Evolutionary conservation across 352 stramenopile genomes (phyloP).

Genomic region (Aphanomyces invadans): DNA sequence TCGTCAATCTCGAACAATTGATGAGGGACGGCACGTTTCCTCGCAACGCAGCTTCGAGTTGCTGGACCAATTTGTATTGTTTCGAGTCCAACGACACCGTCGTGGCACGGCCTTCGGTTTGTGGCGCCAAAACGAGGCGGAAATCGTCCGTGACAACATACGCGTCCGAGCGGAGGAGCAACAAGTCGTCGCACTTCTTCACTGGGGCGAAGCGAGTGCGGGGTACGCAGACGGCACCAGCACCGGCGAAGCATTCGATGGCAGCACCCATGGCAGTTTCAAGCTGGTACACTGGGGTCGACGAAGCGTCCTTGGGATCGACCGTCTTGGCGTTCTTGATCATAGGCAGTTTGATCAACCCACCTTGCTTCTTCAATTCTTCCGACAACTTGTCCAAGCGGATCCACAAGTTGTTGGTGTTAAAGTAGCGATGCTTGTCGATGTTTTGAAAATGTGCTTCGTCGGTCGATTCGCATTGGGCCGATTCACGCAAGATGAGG

Average conservation of each 20-base stretch:
- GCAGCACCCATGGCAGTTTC: conserved; percentile 83
- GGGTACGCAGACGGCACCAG: conserved; percentile 80
- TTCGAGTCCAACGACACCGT: conserved; percentile 94
- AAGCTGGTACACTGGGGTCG: conserved; percentile 79
- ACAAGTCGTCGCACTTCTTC: conserved; percentile 83
- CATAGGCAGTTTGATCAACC: conserved; percentile 78
- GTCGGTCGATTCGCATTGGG: conserved; percentile 81
- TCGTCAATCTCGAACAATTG: conserved; percentile 91
- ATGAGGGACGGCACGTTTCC: conserved; percentile 94
- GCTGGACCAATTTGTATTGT: conserved; percentile 97
- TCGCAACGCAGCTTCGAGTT: conserved; percentile 90
- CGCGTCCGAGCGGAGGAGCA: conserved; percentile 94
- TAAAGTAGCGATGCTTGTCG: conserved; percentile 83
- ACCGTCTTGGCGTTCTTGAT: conserved; percentile 87
- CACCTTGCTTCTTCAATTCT: conserved; percentile 65
- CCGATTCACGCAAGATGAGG: conserved; percentile 91
- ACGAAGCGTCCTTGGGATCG: conserved; percentile 78
- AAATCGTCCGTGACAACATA: conserved; percentile 96
- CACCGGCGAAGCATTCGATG: conserved; percentile 82
- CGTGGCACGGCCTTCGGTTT: conserved; percentile 90
- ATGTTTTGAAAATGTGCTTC: conserved; percentile 84
- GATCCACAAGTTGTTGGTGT: conserved; percentile 88
- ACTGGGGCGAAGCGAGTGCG: conserved; percentile 84
- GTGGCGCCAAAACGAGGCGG: conserved; percentile 92
- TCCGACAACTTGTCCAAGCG: conserved; percentile 80